Percentiles rank a stretch among this genome's conserved stretches.
Evolutionary conservation across 805 yeast species (phyloP).

Genomic region (Tetrapisispora arboricola): DNA sequence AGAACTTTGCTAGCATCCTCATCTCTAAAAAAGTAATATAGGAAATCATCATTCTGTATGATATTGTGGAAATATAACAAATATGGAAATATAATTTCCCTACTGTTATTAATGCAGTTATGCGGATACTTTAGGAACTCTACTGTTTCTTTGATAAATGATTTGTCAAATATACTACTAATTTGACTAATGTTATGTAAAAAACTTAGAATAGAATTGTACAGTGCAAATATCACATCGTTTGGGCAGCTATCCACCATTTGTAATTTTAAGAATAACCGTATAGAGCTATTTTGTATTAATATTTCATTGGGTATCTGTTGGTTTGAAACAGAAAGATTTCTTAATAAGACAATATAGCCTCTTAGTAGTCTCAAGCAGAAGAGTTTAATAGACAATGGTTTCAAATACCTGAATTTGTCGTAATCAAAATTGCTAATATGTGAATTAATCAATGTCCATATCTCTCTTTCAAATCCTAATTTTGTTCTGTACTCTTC

Average conservation of each 20-base stretch:
- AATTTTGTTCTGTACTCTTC: conserved; percentile 19
- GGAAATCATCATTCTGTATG: conserved; percentile 17
- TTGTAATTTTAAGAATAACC: conserved; percentile 6
- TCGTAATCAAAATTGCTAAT: conserved; percentile 5
- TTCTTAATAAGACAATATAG: conserved; percentile 38
- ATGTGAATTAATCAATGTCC: conserved; percentile 18
- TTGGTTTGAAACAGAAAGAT: conserved; percentile 31
- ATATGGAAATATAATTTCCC: conserved; percentile 11
- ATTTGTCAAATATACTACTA: conserved; percentile 12
- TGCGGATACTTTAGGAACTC: conserved; percentile 17
- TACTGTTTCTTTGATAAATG: conserved; percentile 11
- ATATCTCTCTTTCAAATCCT: conserved; percentile 14
- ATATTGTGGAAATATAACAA: conserved; percentile 16
- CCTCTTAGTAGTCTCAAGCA: conserved; percentile 37
- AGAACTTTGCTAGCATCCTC: conserved; percentile 9
- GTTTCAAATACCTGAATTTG: background rate
- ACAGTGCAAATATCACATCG: conserved; percentile 17
- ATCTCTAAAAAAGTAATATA: conserved; percentile 18
- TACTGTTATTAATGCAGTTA: conserved; percentile 4
- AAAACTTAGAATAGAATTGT: conserved; percentile 12
- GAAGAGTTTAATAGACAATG: conserved; percentile 7
- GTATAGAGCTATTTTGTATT: conserved; percentile 12
- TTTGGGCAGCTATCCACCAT: conserved; percentile 4
- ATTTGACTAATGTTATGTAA: conserved; percentile 18
- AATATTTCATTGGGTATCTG: conserved; percentile 19